These are phyloP conservation scores for Stachybotrys echinatus DNA, from an alignment of 2,329 filamentous ascomycete species.

Conservation along the genomic window DNA sequence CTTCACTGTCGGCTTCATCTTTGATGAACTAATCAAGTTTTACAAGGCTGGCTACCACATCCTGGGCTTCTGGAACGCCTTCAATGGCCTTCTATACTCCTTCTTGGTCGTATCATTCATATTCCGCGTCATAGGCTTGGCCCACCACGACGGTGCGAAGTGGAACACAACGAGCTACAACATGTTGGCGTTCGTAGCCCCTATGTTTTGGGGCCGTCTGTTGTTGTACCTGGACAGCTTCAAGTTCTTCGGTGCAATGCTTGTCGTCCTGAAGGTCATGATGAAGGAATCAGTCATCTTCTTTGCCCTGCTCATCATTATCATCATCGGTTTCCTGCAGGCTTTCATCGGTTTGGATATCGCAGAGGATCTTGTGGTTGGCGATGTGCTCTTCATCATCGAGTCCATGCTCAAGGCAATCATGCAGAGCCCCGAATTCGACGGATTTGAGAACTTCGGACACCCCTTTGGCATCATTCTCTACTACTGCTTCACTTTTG, in stretches of 20 bases:
- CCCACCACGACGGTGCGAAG: constrained; percentile 34
- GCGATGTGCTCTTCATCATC: constrained; percentile 68
- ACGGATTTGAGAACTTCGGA: constrained; percentile 81
- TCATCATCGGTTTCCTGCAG: constrained; percentile 84
- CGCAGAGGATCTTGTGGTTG: constrained; percentile 64
- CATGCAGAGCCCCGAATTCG: constrained; percentile 88
- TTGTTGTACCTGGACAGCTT: constrained; percentile 89
- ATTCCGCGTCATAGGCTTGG: constrained; percentile 72
- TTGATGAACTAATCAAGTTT: constrained; percentile 81
- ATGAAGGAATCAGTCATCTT: constrained; percentile 95
- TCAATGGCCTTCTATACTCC: constrained; percentile 79
- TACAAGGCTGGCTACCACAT: constrained; percentile 93
- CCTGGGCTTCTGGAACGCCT: constrained; percentile 93
- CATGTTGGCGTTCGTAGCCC: constrained; percentile 85
- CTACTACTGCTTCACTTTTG: constrained; percentile 97
- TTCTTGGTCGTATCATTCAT: constrained; percentile 75
- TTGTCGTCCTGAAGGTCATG: constrained; percentile 93
- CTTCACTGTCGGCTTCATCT: constrained; percentile 87
- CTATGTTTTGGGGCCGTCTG: constrained; percentile 94
- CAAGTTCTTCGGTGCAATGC: constrained; percentile 96
- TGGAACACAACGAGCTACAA: constrained; percentile 84
- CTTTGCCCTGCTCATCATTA: constrained; percentile 81
- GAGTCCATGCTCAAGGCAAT: constrained; percentile 84
- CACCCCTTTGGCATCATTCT: constrained; percentile 91
- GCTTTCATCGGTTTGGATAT: constrained; percentile 90